Base-by-base conservation (phyloP, 176 grass and related monocot species). In the Canna indica region DNA sequence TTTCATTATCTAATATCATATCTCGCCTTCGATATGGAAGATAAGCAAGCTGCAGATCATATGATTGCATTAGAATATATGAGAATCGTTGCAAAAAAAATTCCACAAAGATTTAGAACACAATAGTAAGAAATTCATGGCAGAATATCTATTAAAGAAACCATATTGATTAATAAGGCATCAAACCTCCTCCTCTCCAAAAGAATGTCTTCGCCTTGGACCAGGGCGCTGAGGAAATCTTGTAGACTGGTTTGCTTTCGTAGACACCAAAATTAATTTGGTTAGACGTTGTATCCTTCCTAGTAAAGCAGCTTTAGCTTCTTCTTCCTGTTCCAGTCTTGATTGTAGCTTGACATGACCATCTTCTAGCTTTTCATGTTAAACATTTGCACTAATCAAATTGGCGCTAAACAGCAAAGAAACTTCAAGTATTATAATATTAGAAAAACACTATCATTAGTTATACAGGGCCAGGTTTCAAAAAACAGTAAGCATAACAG, bases 101-200 rank as follows among this genome's bases (percentile, higher is more conserved):
- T 77, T 47, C 56, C 65, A 78, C 33, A 50, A 64, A 75, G 64
- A 38, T 63, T 67, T 67, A 61, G 24, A 30, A 77, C 22, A 22
- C 68, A 54, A 84, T 63, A 47, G 72, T 72, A 75, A 47, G 24
- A 81, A 76, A 44, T 22, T 14, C 63, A 73, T 69, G 69, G 35
- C 7, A 30, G 52, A 69, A 6, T 57, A 56, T 13, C 20, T 38
- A 57, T 57, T 60, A 22, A 60, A 73, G 71, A 60, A 27, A 36
- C 30, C 54, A 59, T 45, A 27, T 35, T 18, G 52, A 60, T 59
- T 3, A 8, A 73, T 66, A 28, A 42, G 45, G 58, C 59, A 71
- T 3, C 35, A 73, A n/a, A 99, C 95, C 95, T 99, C 95, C 75
- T 99, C 95, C 90, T 99, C 95, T 56, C 95, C 95, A 83, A 99